Evolutionary conservation across 768 basidiomycete genomes (phyloP).

Genomic region (Hemileccinum rubropunctum): DNA sequence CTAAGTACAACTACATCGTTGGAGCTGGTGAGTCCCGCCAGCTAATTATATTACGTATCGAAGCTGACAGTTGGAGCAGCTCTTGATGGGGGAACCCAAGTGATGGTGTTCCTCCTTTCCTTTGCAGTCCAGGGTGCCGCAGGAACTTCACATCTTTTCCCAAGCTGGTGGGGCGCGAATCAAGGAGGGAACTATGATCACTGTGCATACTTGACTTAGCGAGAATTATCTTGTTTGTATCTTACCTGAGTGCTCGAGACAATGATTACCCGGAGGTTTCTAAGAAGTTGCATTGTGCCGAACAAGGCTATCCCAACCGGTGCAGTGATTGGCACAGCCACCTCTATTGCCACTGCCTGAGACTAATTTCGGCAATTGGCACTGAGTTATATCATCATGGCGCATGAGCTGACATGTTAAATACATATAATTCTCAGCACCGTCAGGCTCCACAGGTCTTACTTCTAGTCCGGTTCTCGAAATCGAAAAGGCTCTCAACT

Average conservation of each 20-base stretch:
- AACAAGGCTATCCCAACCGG: too few relatives aligned
- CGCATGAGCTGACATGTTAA: too few relatives aligned
- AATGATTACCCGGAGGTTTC: too few relatives aligned
- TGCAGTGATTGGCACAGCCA: slow-evolving; percentile 4
- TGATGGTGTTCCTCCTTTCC: slow-evolving; percentile 55
- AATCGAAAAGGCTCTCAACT: not conserved
- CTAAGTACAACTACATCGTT: slow-evolving; percentile 62
- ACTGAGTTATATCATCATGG: too few relatives aligned
- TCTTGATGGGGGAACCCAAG: slow-evolving; percentile 42
- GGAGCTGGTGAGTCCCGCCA: slow-evolving; percentile 46
- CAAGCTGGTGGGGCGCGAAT: slow-evolving; percentile 58
- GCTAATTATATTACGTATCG: not conserved
- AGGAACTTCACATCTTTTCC: slow-evolving; percentile 48
- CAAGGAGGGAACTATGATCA: slow-evolving; percentile 42
- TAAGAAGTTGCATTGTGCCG: too few relatives aligned
- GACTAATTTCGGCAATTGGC: not conserved
- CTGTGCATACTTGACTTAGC: slow-evolving; percentile 21
- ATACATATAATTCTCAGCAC: not conserved
- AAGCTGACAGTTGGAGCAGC: slow-evolving; percentile 14
- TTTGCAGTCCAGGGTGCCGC: slow-evolving; percentile 51
- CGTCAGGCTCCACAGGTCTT: not conserved
- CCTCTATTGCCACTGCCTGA: not conserved
- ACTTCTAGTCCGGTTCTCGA: not conserved
- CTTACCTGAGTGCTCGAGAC: too few relatives aligned
- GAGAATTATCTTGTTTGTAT: not conserved